These are phyloP conservation scores for Fusarium sororula DNA, from an alignment of 2,329 filamentous ascomycete genomes.

Conservation along the genomic window DNA sequence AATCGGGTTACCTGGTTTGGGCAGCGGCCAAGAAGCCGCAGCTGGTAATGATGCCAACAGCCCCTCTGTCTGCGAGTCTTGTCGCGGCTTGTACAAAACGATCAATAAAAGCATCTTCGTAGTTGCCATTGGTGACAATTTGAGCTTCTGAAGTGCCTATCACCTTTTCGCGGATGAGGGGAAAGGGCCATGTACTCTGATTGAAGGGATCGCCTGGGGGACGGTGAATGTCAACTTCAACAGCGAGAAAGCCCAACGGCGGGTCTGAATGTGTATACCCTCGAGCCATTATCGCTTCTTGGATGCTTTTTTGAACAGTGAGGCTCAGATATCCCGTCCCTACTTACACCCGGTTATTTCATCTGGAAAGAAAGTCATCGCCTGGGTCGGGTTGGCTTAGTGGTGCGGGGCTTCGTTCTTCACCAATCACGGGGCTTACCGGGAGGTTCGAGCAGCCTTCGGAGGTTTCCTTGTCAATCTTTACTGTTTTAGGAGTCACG, in stretches of 20 bases:
- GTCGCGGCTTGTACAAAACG: conserved; percentile 47
- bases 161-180: conserved; percentile 48
- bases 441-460: background rate
- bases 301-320: background rate
- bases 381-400: background rate
- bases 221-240: conserved; percentile 47
- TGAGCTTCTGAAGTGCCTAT: conserved; percentile 42
- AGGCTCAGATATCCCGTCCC: background rate
- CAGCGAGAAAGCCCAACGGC: conserved; percentile 48
- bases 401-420: background rate
- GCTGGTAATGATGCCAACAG: conserved; percentile 51
- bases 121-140: conserved; percentile 44
- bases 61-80: conserved; percentile 46
- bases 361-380: background rate
- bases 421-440: conserved; percentile 27
- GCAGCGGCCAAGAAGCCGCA: conserved; percentile 52
- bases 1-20: conserved; percentile 41
- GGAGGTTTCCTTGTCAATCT: background rate
- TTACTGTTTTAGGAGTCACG: background rate
- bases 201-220: conserved; percentile 51
- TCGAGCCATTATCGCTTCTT: background rate
- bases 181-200: conserved; percentile 49
- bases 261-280: conserved; percentile 5
- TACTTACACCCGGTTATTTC: background rate
- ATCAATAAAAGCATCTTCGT: conserved; percentile 47